Evolutionary conservation across 108 stramenopile species (phyloP), one percentile per base, ranked within the genome.

Genomic region (Cyclostephanos invisitatus): DNA sequence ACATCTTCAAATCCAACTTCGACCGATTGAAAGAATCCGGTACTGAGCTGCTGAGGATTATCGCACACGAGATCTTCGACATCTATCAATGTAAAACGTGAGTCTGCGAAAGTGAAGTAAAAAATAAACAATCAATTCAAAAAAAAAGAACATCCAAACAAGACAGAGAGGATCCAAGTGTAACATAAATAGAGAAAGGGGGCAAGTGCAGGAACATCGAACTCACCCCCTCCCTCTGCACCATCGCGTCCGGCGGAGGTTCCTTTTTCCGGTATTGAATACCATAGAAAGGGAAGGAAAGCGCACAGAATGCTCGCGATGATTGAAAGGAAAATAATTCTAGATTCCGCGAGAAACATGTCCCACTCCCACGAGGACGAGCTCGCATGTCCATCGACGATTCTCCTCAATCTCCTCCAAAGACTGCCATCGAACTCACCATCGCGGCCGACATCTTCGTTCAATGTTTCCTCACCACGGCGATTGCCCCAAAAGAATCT

Each of bases 1-100:
- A 93, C 63, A 36, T 75, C 87, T 65, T 86, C 83, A 59, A 90
- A 93, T 11, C 83, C 87, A 36, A 93, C 77, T 60, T 89, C 90
- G 27, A 81, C 80, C 0, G 80, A 81, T 55, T 81, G 56, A 25
- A 81, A 81, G 59, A 81, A 73, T 14, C 78, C 78, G 15, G 62
- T 24, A 49, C 74, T 54, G 15, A 72, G 44, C 29, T 81, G 80
- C 67, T 81, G 73, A 2, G 64, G 47, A 56, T 44, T 81, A 0
- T 81, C 80, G 32, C 80, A 81, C 21, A 81, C 46, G 42, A 81
- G 64, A 51, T 81, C 80, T 46, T 81, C 80, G 22, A 69, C 73
- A 65, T 53, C 62, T 54, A 37, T 56, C 1, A 0, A 57, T 44
- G 21, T 3, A 18, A 21, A 35, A 35, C 15, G 54, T 55, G 38